phyloP scores from a whole-genome alignment of 2,329 filamentous ascomycete species.

The Cadophora sp. region DNA sequence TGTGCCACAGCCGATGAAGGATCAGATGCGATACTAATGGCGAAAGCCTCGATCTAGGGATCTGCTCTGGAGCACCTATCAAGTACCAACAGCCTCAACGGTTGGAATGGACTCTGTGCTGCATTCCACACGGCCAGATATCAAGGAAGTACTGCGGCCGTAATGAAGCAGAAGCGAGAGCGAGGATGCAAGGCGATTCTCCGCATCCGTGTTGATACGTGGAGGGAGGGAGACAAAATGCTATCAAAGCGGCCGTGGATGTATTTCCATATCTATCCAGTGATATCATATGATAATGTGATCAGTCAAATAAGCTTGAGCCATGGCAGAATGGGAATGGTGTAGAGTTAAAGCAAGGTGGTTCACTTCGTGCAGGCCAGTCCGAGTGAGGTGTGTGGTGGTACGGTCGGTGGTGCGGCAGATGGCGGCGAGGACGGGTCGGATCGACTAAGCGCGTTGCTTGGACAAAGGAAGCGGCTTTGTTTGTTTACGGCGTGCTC shows the following conservation, averaged over 20 bases:
- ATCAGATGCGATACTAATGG: not conserved
- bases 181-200: conserved; percentile 2
- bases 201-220: not conserved
- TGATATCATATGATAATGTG: conserved; percentile 7
- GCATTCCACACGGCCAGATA: not conserved
- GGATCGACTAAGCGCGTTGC: not conserved
- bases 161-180: not conserved
- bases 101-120: not conserved
- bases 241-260: not conserved
- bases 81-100: conserved; percentile 5
- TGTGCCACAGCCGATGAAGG: conserved; percentile 13
- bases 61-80: not conserved
- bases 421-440: not conserved
- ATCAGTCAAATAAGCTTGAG: conserved; percentile 1
- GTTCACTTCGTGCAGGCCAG: too few species aligned
- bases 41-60: not conserved
- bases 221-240: not conserved
- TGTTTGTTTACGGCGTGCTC: not conserved
- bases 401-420: too few species aligned
- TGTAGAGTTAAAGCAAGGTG: conserved; percentile 3
- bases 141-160: not conserved
- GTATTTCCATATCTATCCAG: not conserved
- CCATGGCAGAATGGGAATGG: not conserved
- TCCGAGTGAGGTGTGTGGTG: not conserved
- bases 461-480: not conserved